Conservation (phyloP, 192 early-diverging fungal species). For the Coemansia sp. region DNA sequence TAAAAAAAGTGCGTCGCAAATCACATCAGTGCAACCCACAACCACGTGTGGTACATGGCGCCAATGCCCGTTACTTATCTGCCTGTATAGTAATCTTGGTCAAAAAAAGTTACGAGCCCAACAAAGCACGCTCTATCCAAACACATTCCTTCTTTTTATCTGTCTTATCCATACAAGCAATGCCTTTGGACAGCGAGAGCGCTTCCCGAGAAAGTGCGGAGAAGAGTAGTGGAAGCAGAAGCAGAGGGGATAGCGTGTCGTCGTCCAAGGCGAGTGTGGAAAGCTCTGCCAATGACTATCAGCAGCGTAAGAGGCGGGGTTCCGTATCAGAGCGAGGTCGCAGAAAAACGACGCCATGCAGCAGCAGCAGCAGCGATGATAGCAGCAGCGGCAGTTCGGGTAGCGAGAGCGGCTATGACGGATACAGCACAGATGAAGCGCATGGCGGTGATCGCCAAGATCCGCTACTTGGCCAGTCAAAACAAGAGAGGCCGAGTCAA, state of each 20-base stretch:
- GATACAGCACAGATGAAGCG: conserved; percentile 1
- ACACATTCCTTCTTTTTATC: neutral
- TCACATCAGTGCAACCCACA: conserved; percentile 1
- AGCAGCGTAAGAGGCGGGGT: neutral
- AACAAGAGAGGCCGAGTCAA: neutral
- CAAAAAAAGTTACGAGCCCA: neutral
- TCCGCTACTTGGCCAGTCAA: neutral
- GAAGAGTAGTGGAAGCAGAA: neutral
- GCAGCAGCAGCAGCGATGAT: neutral
- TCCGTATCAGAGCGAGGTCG: neutral
- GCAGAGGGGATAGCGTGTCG: neutral
- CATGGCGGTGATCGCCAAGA: neutral
- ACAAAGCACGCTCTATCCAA: neutral
- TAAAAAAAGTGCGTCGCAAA: neutral
- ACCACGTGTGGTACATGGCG: neutral
- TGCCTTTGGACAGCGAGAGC: conserved; percentile 8
- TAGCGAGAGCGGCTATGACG: neutral
- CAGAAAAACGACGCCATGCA: neutral
- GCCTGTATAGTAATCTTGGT: neutral
- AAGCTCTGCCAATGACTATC: neutral
- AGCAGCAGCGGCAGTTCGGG: neutral
- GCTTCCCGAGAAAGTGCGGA: neutral
- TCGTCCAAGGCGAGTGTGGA: neutral
- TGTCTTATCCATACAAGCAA: neutral
- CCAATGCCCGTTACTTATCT: neutral